Evolutionary conservation across 345 rosid species (phyloP), one percentile per base, ranked within the genome.

Genomic region (Clausena lansium): DNA sequence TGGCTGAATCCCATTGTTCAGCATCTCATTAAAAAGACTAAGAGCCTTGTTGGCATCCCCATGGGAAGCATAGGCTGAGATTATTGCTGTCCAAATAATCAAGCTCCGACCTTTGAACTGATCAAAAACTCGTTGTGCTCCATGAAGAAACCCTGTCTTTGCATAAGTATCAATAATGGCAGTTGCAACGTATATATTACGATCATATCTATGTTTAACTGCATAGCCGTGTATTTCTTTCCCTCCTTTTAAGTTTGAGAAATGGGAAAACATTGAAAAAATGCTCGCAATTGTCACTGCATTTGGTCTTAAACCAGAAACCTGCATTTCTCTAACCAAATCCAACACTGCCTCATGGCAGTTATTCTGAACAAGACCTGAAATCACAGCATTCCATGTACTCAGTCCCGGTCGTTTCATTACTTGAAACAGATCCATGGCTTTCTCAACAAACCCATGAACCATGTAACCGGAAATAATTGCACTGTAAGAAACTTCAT

Each of bases 31-130:
- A 80, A 93, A 95, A 15, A 87, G 81, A 72, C 74, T 41, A 75
- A 87, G 81, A 62, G 91, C 94, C 19, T 77, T 79, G 75, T 35
- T 71, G 80, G 94, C 91, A 77, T 90, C 92, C 41, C 98, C 97
- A 76, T 91, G 93, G 47, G 88, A 76, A 79, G 97, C 87, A 84
- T 88, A 87, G 25, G 95, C 97, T 22, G 97, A 85, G 67, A 95
- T 92, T 64, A 92, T 88, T 30, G 98, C 89, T 0, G 98, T 95
- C 98, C 98, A 95, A 50, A 92, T 83, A 50, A 95, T 82, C 91
- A 93, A 85, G 79, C 90, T 93, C 80, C 88, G 81, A 45, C 81
- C 75, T 82, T 81, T 87, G 13, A 85, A 85, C 74, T 17, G 86
- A 83, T 92, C 86, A 79, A 93, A 91, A 77, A 89, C 88, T 72